Percentiles rank a stretch among this genome's conserved stretches.
These are phyloP conservation scores for Skeletonema grethae DNA, from an alignment of 108 stramenopile species.

Conservation along the genomic window DNA sequence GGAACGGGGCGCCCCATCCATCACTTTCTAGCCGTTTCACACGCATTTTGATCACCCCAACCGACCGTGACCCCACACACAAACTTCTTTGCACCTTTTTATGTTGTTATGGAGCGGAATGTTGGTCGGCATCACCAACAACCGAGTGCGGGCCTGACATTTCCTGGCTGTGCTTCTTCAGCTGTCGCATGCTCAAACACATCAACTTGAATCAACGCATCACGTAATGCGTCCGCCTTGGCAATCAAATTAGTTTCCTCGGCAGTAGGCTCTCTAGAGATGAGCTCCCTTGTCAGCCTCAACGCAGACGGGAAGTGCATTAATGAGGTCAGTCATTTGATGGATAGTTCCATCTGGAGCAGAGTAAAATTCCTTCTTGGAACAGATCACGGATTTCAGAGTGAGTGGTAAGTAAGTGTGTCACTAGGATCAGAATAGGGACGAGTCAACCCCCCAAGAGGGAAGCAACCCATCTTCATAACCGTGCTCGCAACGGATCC, in stretches of 20 bases:
- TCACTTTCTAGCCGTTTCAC: no score
- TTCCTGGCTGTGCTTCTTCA: constrained; percentile 74
- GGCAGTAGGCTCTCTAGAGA: constrained; percentile 82
- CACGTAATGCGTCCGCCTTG: constrained; percentile 93
- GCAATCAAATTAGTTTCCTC: constrained; percentile 91
- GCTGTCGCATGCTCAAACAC: constrained; percentile 80
- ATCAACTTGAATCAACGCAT: constrained; percentile 96
- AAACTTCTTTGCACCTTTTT: no score
- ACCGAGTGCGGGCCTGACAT: constrained; percentile 85
- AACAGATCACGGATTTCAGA: constrained; percentile 84
- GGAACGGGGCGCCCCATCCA: no score
- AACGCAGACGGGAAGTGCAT: constrained; percentile 87
- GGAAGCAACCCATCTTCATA: constrained; percentile 92
- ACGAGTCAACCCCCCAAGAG: constrained; percentile 83
- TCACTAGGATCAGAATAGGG: constrained; percentile 89
- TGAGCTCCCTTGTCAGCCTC: constrained; percentile 94
- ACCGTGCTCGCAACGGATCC: constrained; percentile 81
- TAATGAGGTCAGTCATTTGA: constrained; percentile 85
- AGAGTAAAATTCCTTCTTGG: constrained; percentile 76
- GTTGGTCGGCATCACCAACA: no score
- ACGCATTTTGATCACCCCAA: no score
- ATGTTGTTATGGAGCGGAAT: no score
- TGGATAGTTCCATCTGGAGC: constrained; percentile 82
- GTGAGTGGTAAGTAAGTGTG: constrained; percentile 87
- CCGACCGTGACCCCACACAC: no score